Base-by-base conservation (phyloP, 371 early-diverging fungal genomes). In the Coemansia sp. region DNA sequence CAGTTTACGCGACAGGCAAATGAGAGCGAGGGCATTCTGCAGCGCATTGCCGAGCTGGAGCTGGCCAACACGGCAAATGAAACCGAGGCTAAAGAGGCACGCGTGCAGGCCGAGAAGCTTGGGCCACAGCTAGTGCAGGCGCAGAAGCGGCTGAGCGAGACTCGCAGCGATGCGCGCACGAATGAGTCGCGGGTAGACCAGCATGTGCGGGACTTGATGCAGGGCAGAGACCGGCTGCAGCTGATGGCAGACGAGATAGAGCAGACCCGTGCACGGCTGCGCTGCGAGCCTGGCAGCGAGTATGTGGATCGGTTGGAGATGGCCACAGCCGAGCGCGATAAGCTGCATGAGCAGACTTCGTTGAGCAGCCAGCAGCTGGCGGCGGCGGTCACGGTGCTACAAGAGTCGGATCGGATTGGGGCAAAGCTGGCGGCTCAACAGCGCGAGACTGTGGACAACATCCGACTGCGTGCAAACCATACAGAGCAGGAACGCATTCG, bases 251-350 rank as follows among this genome's bases (percentile, higher is more conserved):
- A 53, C 14, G 78, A 78, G 62, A 65, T 78, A 9, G 60, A 66
- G 30, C 63, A 66, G 21, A 51, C 60, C 20, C 78, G 71, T 9
- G 25, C 25, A 2, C 16, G 28, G 37, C 62, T 77, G 47, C 39
- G 56, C n/a, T 75, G 77, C 21, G 48, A 68, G 1, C 59, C 68
- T 0, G 64, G 62, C 30, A 65, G 65, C 40, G 68, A 72, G 37
- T 80, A 80, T 12, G 65, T 82, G 2, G 84, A 78, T 7, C 80
- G 79, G 1, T 59, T 87, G 33, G 77, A 82, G 12, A 70, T 79
- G 74, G 79, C 80, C 47, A 81, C 72, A 25, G 69, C 77, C 9
- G 58, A 67, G 14, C 63, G 58, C 44, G 64, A 59, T 1, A 11
- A 53, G 48, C 51, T 72, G n/a, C 64, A 59, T 16, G 67, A 33